Evolutionary conservation across 2,329 filamentous ascomycete genomes (phyloP), one percentile per base, ranked within the genome.

Genomic region (Mariannaea sp.): DNA sequence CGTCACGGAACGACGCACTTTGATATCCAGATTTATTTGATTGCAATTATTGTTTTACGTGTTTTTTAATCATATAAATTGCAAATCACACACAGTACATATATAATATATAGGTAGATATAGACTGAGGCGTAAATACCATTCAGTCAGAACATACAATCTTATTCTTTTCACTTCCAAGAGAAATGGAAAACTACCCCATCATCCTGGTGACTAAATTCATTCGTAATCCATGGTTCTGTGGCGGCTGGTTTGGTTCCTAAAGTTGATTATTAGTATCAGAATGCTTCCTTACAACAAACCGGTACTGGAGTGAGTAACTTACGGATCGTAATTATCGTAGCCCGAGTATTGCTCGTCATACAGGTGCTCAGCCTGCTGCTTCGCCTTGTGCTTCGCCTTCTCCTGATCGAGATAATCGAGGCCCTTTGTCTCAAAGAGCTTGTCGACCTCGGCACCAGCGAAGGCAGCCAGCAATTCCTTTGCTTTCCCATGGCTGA

Each of bases 401-500:
- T 77, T 75, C 70, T 85, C 77, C 56, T 74, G 71, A 72, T 87
- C 83, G 55, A 80, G 63, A 55, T 75, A 77, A 70, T 87, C 80
- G 59, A 84, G 71, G n/a, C 85, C 85, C 78, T 86, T 87, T 63
- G 82, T 85, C 78, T 88, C 89, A 64, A 82, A 80, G 26, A 92
- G 80, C 74, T 86, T 88, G 77, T 93, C 89, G 66, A 90, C 81
- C 74, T 92, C 88, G 57, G 82, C 87, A 41, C 83, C 88, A 22
- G 86, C 89, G 50, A 92, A 77, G 54, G 85, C 88, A 13, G 82
- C 87, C 26, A 93, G 73, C 38, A 88, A 70, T 75, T 92, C 89
- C 78, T 93, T 93, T 69, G 90, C 90, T 66, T 90, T 87, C 35
- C 75, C 75, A 76, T 93, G 89, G 59, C 79, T 81, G 64, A 92